Percentiles rank a stretch among this genome's conserved stretches.
These are phyloP conservation scores for Scheffersomyces segobiensis DNA, from an alignment of 1,139 yeast species.

Conservation along the genomic window DNA sequence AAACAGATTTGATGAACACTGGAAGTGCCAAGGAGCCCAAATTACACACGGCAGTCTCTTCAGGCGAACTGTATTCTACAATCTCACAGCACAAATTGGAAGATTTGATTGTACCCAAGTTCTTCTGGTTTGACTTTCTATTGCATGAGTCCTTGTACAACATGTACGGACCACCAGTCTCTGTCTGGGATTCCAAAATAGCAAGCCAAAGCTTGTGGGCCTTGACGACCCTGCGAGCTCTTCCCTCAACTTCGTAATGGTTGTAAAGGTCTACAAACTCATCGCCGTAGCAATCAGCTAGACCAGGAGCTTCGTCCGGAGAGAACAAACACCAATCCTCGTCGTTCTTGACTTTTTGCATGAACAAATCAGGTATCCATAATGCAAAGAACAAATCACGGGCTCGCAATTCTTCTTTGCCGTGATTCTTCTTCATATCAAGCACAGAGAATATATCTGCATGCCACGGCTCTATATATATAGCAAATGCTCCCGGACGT, in stretches of 20 bases:
- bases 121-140: constrained; percentile 52
- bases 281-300: constrained; percentile 50
- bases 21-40: constrained; percentile 57
- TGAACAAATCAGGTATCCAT: constrained; percentile 62
- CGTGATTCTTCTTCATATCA: constrained; percentile 56
- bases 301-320: constrained; percentile 54
- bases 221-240: constrained; percentile 35
- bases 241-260: constrained; percentile 45
- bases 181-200: constrained; percentile 56
- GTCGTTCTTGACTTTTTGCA: constrained; percentile 52
- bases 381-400: constrained; percentile 58
- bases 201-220: constrained; percentile 59
- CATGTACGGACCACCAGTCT: constrained; percentile 62
- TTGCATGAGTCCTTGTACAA: constrained; percentile 60
- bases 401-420: constrained; percentile 57
- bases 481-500: constrained; percentile 65
- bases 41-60: constrained; percentile 60
- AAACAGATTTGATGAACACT: constrained; percentile 50
- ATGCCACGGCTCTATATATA: constrained; percentile 65
- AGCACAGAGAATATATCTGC: constrained; percentile 54
- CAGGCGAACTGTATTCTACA: constrained; percentile 53
- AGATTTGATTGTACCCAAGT: constrained; percentile 56
- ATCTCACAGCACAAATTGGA: constrained; percentile 62
- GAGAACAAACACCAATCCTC: constrained; percentile 57
- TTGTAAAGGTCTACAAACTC: constrained; percentile 48